Evolutionary conservation across 345 rosid species (phyloP).

Genomic region (Iberis pinnata): DNA sequence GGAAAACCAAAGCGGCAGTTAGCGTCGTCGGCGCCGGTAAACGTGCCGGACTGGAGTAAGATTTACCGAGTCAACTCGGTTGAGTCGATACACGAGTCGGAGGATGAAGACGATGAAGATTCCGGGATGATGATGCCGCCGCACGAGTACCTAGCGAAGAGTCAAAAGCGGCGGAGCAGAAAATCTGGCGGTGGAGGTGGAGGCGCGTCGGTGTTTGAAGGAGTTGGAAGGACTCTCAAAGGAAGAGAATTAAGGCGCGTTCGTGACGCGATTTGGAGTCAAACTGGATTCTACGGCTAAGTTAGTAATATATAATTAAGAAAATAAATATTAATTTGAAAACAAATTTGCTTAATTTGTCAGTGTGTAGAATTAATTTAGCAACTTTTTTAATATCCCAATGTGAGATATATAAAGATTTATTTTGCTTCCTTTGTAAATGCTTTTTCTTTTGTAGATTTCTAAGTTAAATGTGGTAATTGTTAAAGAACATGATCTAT

Average conservation of each 20-base stretch:
- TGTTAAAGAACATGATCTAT: conserved; percentile 8
- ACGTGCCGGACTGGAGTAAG: conserved; percentile 96
- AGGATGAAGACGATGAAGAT: conserved; percentile 39
- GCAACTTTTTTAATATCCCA: conserved; percentile 23
- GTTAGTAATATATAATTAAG: background rate
- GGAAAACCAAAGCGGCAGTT: conserved; percentile 17
- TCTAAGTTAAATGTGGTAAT: background rate
- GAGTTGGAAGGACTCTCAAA: conserved; percentile 84
- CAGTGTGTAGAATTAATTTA: conserved; percentile 17
- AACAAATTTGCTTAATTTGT: conserved; percentile 12
- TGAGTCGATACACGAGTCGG: conserved; percentile 59
- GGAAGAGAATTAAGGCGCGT: conserved; percentile 93
- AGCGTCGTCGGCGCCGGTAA: conserved; percentile 66
- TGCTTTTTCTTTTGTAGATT: background rate
- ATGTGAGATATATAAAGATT: conserved; percentile 21
- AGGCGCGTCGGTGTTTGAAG: conserved; percentile 68
- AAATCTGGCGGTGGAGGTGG: conserved; percentile 27
- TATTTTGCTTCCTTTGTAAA: background rate
- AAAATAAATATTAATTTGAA: background rate
- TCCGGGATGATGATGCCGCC: conserved; percentile 77
- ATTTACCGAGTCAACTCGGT: conserved; percentile 67
- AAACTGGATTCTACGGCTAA: conserved; percentile 68
- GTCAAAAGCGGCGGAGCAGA: conserved; percentile 44
- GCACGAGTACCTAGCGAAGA: conserved; percentile 83
- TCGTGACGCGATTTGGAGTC: conserved; percentile 94